phyloP scores from a whole-genome alignment of 2,329 filamentous ascomycete genomes.

The Keithomyces neogunnii region DNA sequence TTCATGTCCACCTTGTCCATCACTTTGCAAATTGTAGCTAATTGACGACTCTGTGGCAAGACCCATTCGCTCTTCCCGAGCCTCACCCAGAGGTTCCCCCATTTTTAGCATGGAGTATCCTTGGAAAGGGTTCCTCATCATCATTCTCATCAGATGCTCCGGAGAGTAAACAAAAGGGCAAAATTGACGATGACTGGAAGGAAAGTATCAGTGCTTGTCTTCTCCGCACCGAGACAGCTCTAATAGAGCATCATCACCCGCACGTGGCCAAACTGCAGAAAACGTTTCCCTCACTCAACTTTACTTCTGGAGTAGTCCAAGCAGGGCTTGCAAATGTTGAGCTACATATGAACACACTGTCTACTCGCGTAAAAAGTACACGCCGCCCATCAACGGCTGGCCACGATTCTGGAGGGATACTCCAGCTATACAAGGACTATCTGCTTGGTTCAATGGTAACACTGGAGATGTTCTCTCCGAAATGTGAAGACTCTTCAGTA shows the following conservation, averaged over 20 bases:
- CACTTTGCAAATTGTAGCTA: not conserved
- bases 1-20: not conserved
- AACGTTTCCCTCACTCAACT: not conserved
- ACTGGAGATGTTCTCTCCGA: conserved; percentile 1
- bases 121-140: not conserved
- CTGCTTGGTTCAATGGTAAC: not conserved
- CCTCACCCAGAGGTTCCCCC: not conserved
- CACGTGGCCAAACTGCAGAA: not conserved
- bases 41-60: not conserved
- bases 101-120: conserved; percentile 2
- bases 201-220: conserved; percentile 1
- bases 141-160: not conserved
- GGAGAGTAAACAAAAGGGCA: not conserved
- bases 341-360: not conserved
- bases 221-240: not conserved
- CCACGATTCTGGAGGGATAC: not conserved
- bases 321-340: not conserved
- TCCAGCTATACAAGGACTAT: not conserved
- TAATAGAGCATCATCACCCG: conserved; percentile 1
- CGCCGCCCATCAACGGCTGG: not conserved
- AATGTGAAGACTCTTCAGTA: not conserved
- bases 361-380: not conserved
- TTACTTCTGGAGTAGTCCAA: not conserved
- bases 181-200: not conserved
- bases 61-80: not conserved